Evolutionary conservation across 495 filamentous ascomycete genomes (phyloP).

Genomic region (Hypomontagnella monticulosa): DNA sequence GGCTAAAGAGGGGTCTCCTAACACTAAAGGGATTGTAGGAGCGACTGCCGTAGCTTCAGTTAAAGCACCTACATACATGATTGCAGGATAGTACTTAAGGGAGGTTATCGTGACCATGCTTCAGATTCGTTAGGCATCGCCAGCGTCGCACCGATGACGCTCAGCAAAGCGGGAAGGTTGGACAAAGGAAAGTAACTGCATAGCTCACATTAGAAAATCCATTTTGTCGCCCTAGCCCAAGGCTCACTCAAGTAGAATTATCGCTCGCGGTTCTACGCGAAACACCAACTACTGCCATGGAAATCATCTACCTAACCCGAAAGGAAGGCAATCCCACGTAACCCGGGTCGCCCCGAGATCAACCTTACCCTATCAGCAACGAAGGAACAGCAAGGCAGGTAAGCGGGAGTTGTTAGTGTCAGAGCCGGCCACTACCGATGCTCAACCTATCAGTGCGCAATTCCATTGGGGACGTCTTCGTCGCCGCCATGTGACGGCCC

Average conservation of each 20-base stretch:
- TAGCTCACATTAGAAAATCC: not conserved
- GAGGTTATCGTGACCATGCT: constrained; percentile 29
- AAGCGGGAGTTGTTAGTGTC: not conserved
- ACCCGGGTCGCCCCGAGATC: constrained; percentile 25
- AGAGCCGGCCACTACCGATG: not conserved
- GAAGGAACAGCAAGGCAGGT: not conserved
- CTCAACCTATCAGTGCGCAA: not conserved
- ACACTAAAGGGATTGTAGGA: constrained; percentile 12
- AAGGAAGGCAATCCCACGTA: constrained; percentile 11
- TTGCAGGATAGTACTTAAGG: constrained; percentile 13
- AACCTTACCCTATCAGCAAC: constrained; percentile 20
- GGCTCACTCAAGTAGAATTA: constrained; percentile 1
- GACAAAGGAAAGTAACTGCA: constrained; percentile 6
- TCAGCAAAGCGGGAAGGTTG: constrained; percentile 4
- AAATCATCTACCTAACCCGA: not conserved
- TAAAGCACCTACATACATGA: constrained; percentile 1
- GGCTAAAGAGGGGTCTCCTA: constrained; percentile 24
- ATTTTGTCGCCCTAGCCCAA: not conserved
- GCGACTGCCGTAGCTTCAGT: constrained; percentile 10
- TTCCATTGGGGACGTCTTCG: constrained; percentile 34
- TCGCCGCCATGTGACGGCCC: constrained; percentile 24
- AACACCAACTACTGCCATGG: constrained; percentile 1
- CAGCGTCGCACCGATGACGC: constrained; percentile 39
- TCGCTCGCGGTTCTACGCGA: not conserved
- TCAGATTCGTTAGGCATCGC: constrained; percentile 28